A percentile compares a stretch with the other conserved stretches of the same genome.
Evolutionary conservation across 1,139 yeast species (phyloP).

Genomic region (Zygosaccharomyces pseudobailii): DNA sequence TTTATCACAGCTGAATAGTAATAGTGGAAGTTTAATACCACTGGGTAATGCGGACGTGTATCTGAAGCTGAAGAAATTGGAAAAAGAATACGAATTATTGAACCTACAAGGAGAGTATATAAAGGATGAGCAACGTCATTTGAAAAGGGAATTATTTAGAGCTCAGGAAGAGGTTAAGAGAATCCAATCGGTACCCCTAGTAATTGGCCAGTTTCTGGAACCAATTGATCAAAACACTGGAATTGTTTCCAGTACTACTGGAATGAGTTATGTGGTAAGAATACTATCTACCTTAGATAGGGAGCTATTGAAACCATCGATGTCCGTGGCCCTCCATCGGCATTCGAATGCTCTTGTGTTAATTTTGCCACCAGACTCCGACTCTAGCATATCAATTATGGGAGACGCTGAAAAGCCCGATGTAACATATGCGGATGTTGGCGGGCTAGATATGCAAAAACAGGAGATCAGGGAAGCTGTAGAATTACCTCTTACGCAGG

Average conservation of each 20-base stretch:
- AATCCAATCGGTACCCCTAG: conserved; percentile 95
- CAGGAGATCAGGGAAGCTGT: conserved; percentile 99
- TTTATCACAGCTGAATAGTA: conserved; percentile 23
- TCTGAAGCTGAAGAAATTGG: conserved; percentile 75
- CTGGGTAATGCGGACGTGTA: conserved; percentile 60
- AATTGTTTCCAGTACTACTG: conserved; percentile 95
- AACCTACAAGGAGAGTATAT: conserved; percentile 91
- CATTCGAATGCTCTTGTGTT: conserved; percentile 97
- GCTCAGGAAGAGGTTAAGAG: conserved; percentile 99
- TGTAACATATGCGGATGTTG: conserved; percentile 80
- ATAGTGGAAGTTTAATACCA: conserved; percentile 14
- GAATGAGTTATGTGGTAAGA: conserved; percentile 93
- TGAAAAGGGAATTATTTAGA: conserved; percentile 87
- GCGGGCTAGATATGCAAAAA: conserved; percentile 98
- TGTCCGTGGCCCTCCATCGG: conserved; percentile 95
- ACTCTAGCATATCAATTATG: conserved; percentile 89
- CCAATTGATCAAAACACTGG: conserved; percentile 97
- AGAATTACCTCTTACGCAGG: conserved; percentile 92
- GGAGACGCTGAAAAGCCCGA: conserved; percentile 94
- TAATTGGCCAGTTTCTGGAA: conserved; percentile 95
- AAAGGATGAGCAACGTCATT: conserved; percentile 95
- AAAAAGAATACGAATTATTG: conserved; percentile 81
- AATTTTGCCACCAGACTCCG: conserved; percentile 97
- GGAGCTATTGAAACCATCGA: conserved; percentile 88
- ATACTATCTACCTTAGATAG: conserved; percentile 92